Evolutionary conservation across 2,329 filamentous ascomycete species (phyloP).

Genomic region (Metarhizium humberi): DNA sequence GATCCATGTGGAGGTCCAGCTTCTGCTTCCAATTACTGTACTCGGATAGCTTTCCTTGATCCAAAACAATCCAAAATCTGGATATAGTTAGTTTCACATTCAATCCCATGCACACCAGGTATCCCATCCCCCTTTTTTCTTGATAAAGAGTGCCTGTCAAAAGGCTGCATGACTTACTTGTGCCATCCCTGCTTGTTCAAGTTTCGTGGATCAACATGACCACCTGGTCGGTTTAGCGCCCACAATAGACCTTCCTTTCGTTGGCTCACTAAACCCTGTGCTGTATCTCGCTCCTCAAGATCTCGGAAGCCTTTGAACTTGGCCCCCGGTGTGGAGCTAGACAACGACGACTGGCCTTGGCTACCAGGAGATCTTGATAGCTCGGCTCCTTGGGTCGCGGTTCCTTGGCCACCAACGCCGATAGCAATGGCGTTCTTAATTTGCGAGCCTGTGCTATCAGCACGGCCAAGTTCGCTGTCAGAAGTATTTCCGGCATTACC

Average conservation of each 20-base stretch:
- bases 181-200: constrained; percentile 98
- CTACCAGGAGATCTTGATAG: constrained; percentile 50
- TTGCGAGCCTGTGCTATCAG: constrained; percentile 66
- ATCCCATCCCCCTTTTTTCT: too few relatives aligned
- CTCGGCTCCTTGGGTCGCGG: constrained; percentile 26
- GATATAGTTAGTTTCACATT: constrained; percentile 9
- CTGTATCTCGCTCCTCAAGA: constrained; percentile 72
- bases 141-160: not conserved
- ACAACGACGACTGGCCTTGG: constrained; percentile 32
- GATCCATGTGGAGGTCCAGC: constrained; percentile 93
- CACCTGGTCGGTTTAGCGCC: constrained; percentile 86
- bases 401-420: constrained; percentile 22
- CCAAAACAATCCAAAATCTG: constrained; percentile 97
- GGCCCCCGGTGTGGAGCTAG: constrained; percentile 41
- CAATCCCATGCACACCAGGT: too few relatives aligned
- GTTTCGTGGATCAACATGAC: constrained; percentile 89
- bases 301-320: constrained; percentile 91
- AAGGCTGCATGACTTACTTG: constrained; percentile 56
- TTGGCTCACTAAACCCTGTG: constrained; percentile 44
- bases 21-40: constrained; percentile 99
- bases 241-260: constrained; percentile 91
- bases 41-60: constrained; percentile 92
- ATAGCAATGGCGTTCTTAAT: constrained; percentile 43
- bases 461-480: constrained; percentile 61
- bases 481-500: constrained; percentile 40